Evolutionary conservation across 257 asterid genomes (phyloP), one percentile per base, ranked within the genome.

Genomic region (Paulownia fortunei): DNA sequence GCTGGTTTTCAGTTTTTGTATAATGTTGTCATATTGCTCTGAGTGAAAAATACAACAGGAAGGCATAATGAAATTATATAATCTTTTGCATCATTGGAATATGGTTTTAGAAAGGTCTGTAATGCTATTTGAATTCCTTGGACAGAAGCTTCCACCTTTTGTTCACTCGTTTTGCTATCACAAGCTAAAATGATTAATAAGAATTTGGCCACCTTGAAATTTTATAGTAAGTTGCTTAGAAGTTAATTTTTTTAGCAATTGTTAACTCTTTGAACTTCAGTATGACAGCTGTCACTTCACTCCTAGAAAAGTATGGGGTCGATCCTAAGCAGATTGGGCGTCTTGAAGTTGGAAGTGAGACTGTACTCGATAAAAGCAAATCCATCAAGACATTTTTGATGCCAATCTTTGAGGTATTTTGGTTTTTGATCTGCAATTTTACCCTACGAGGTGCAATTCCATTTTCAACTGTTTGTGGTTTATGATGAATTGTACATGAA

Each of bases 331-430:
- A 88, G 87, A 92, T 94, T 79, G 99, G 99, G 65, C 93, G 99
- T 41, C 89, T 96, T 73, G 99, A 96, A 86, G 99, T 96, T 70
- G 99, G 99, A 79, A 91, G 97, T 74, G 99, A 96, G 87, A 96
- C 99, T 44, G 98, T 96, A 65, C 88, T 96, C 11, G 99, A 96
- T 81, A 96, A 96, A 84, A 96, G 99, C 91, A 96, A 96, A 84
- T 96, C 99, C 79, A 96, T 96, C 60, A 96, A 96, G 88, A 96
- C 98, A 67, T 96, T 96, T 76, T 81, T 96, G 90, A 96, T 94
- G 99, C 97, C 96, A 77, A 88, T 96, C 72, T 96, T 96, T 73
- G 99, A 96, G 99, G 99, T 94, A 88, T 64, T 42, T 58, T 51
- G 24, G 3, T 32, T 76, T 72, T 55, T 37, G 24, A 6, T 78